Percentiles rank a stretch among this genome's conserved stretches.
Conservation (phyloP, 2,329 filamentous ascomycete species). For the Claviceps cyperi region DNA sequence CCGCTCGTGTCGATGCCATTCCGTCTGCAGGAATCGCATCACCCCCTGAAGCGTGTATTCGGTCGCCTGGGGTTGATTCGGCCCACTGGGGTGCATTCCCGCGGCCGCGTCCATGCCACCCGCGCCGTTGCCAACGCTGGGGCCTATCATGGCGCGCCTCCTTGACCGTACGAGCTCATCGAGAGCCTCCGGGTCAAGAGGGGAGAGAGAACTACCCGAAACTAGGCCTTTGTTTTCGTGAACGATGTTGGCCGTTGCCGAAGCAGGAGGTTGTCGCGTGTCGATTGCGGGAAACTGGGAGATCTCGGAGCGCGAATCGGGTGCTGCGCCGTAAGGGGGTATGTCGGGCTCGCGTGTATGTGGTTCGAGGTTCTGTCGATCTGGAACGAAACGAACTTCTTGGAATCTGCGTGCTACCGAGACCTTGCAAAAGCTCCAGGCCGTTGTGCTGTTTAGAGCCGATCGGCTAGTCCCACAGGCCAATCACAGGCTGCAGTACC, state of each 20-base stretch:
- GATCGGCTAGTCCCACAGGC: constrained; percentile 7
- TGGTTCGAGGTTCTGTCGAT: not conserved
- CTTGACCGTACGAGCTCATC: constrained; percentile 22
- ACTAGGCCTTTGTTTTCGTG: constrained; percentile 1
- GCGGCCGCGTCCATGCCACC: constrained; percentile 32
- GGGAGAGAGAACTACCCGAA: constrained; percentile 8
- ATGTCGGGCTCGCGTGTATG: no score
- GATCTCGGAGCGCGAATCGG: no score
- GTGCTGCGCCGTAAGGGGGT: no score
- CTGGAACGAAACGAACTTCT: not conserved
- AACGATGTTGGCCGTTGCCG: not conserved
- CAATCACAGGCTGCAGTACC: constrained; percentile 14
- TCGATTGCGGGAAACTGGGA: no score
- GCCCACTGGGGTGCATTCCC: constrained; percentile 30
- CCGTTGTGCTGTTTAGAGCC: constrained; percentile 8
- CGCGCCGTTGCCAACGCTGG: constrained; percentile 30
- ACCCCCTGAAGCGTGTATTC: constrained; percentile 60
- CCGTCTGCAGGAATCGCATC: constrained; percentile 97
- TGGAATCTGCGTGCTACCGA: not conserved
- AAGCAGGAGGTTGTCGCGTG: no score
- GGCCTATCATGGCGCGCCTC: constrained; percentile 26
- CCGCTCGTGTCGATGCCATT: constrained; percentile 97
- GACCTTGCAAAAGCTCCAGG: constrained; percentile 10
- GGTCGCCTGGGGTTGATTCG: constrained; percentile 41
- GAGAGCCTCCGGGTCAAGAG: constrained; percentile 16